A percentile compares a stretch with the other conserved stretches of the same genome.
Evolutionary conservation across 805 yeast species (phyloP).

Genomic region (Ogataea polymorpha): DNA sequence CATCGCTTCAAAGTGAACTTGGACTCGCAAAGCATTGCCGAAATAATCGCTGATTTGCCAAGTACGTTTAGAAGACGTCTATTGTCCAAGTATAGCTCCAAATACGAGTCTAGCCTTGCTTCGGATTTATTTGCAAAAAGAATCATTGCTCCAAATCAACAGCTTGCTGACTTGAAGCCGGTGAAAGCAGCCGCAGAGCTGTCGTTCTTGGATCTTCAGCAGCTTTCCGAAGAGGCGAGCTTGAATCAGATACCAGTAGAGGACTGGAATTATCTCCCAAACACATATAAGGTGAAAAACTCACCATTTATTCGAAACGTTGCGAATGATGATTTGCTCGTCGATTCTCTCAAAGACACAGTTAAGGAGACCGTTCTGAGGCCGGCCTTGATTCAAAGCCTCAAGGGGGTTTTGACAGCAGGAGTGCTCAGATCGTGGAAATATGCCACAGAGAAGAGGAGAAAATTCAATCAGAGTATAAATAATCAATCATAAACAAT

Average conservation of each 20-base stretch:
- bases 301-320: slow-evolving; percentile 40
- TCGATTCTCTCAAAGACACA: slow-evolving; percentile 34
- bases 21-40: slow-evolving; percentile 35
- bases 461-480: slow-evolving; percentile 28
- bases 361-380: slow-evolving; percentile 56
- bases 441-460: slow-evolving; percentile 73
- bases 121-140: slow-evolving; percentile 32
- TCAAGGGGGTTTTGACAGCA: slow-evolving; percentile 85
- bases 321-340: slow-evolving; percentile 39
- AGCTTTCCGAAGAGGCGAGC: slow-evolving; percentile 6
- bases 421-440: slow-evolving; percentile 68
- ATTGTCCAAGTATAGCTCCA: slow-evolving; percentile 25
- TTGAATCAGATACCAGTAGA: slow-evolving; percentile 26
- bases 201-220: slow-evolving; percentile 28
- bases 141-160: slow-evolving; percentile 16
- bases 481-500: slow-evolving; percentile 4
- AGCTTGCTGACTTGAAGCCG: slow-evolving; percentile 11
- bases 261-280: slow-evolving; percentile 35
- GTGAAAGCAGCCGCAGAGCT: slow-evolving; percentile 15
- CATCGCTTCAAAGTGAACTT: slow-evolving; percentile 29
- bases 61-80: slow-evolving; percentile 42
- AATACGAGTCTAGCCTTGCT: slow-evolving; percentile 24
- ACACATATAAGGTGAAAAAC: slow-evolving; percentile 18
- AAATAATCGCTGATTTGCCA: slow-evolving; percentile 51
- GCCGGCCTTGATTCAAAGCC: slow-evolving; percentile 73